A percentile compares a stretch with the other conserved stretches of the same genome.
Evolutionary conservation across 2,329 filamentous ascomycete genomes (phyloP).

Genomic region (Beauveria rudraprayagi): DNA sequence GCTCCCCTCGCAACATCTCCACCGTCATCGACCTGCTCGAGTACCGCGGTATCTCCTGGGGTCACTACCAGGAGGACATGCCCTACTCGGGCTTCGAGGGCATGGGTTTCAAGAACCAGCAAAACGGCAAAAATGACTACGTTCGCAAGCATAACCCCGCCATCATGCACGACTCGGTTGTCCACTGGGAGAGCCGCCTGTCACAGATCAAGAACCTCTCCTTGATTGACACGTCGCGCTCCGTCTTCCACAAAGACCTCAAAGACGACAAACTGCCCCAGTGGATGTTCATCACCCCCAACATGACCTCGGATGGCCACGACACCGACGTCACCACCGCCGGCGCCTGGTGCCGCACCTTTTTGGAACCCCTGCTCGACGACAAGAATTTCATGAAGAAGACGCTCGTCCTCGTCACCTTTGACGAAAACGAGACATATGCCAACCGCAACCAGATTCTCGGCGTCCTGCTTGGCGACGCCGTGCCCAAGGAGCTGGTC

Average conservation of each 20-base stretch:
- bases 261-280: constrained; percentile 57
- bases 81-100: constrained; percentile 70
- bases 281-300: constrained; percentile 63
- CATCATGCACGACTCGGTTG: constrained; percentile 58
- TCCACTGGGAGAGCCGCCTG: constrained; percentile 50
- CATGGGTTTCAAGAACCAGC: constrained; percentile 51
- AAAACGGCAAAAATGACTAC: constrained; percentile 63
- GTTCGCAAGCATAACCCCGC: constrained; percentile 73
- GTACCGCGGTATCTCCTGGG: constrained; percentile 57
- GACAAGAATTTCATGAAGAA: constrained; percentile 66
- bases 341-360: constrained; percentile 58
- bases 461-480: constrained; percentile 64
- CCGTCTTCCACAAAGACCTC: constrained; percentile 60
- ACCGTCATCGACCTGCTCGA: constrained; percentile 63
- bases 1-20: constrained; percentile 51
- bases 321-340: constrained; percentile 63
- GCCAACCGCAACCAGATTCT: constrained; percentile 59
- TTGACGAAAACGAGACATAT: constrained; percentile 72
- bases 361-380: constrained; percentile 61
- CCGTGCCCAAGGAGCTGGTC: constrained; percentile 54
- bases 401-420: constrained; percentile 68
- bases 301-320: constrained; percentile 71
- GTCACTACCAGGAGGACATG: constrained; percentile 68
- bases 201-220: constrained; percentile 65
- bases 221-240: constrained; percentile 31